Evolutionary conservation across 2,329 filamentous ascomycete genomes (phyloP), one percentile per base, ranked within the genome.

Genomic region (Aspergillus sp.): DNA sequence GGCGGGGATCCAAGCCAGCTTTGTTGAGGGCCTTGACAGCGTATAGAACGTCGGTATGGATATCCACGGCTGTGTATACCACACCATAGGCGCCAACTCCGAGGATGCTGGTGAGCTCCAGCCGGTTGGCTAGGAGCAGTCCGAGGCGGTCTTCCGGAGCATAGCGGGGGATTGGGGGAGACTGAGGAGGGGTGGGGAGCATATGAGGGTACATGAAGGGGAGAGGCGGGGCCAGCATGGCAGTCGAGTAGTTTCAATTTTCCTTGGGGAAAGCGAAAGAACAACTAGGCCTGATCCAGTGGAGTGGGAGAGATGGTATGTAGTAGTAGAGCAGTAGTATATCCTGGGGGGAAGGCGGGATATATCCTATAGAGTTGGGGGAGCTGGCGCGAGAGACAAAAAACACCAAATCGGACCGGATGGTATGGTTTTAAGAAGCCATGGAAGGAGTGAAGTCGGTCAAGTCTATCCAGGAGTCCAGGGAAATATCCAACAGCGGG

Each of bases 21-120:
- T 96, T 98, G 87, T 91, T 95, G 72, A 99, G 84, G 60, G 93
- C 93, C 83, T 99, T 99, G 71, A 99, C 93, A 63, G 95, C 95
- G 81, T 96, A 99, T 64, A 86, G 87, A 57, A 87, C 84, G 72
- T 89, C 85, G 65, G 87, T 93, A 73, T 88, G 88, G 72, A 93
- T 85, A 78, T 95, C 93, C 77, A 90, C 81, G 69, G 93, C 93
- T 64, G 88, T 86, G 80, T 98, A 98, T 24, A 99, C 95, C 42
- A 97, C 93, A 63, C 95, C 95, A 76, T 99, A 99, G 57, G 95
- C 95, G 66, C 95, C 95, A 50, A 93, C 90, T 64, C 95, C 95
- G 61, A 98, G 84, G 67, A 98, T 90, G 61, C 87, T 85, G 62
- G 87, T 91, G 69, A 98, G 81, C 78, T 93, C 88, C 66, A 97